phyloP scores from a whole-genome alignment of 192 early-diverging fungal genomes.

The Coemansia furcata region DNA sequence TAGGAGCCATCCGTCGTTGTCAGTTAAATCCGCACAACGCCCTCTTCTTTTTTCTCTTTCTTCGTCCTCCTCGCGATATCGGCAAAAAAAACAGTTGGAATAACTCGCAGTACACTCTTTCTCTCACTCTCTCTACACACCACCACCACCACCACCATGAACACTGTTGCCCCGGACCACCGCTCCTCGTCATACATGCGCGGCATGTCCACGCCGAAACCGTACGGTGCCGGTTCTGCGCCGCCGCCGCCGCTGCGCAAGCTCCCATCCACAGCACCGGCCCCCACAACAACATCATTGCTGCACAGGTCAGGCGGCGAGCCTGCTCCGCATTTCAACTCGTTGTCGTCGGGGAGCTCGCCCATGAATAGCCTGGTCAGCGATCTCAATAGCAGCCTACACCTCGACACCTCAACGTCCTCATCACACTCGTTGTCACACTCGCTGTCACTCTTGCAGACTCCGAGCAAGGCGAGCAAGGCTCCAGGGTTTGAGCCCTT shows the following conservation, averaged over 20 bases:
- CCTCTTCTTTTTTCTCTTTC: constrained; percentile 6
- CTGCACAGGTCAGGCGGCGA: constrained; percentile 1
- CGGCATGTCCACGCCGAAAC: constrained; percentile 27
- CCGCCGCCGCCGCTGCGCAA: constrained; percentile 6
- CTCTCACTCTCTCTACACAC: not conserved
- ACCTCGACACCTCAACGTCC: constrained; percentile 12
- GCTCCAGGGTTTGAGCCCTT: constrained; percentile 23
- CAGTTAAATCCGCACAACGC: not conserved
- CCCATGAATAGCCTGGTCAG: constrained; percentile 29
- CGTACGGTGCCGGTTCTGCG: constrained; percentile 15
- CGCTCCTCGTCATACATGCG: constrained; percentile 26
- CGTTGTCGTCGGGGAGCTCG: constrained; percentile 9
- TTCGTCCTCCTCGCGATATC: not conserved
- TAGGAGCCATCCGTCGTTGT: not conserved
- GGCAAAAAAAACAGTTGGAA: constrained; percentile 2
- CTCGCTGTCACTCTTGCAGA: not conserved
- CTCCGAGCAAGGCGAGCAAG: not conserved
- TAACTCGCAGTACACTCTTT: not conserved
- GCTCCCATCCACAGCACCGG: constrained; percentile 7
- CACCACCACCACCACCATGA: constrained; percentile 9
- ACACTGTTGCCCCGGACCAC: constrained; percentile 28
- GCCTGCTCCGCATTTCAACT: constrained; percentile 3
- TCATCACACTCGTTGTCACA: not conserved
- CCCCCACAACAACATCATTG: constrained; percentile 5
- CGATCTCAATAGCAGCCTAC: constrained; percentile 40